Evolutionary conservation across 169 alveolate genomes (phyloP).

Genomic region (Perkinsus chesapeaki): DNA sequence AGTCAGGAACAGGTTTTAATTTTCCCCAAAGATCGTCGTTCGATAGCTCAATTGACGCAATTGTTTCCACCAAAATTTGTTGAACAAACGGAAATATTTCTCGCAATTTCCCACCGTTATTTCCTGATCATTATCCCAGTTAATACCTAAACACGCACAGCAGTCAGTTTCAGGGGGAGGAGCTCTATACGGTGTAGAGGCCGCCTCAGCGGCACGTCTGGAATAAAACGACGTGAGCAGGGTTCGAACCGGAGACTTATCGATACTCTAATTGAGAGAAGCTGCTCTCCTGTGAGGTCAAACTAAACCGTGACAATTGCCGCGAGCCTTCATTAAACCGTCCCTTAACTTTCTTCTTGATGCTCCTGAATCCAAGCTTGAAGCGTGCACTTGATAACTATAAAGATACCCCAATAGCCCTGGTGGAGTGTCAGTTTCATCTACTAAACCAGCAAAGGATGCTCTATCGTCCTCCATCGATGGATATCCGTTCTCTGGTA

Average conservation of each 20-base stretch:
- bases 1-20: too few relatives aligned
- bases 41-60: too few relatives aligned
- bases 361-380: not conserved
- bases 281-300: not conserved
- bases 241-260: not conserved
- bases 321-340: not conserved
- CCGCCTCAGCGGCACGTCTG: not conserved
- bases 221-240: not conserved
- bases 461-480: not conserved
- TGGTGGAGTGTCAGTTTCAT: too few relatives aligned
- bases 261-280: not conserved
- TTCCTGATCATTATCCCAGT: too few relatives aligned
- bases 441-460: too few relatives aligned
- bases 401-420: not conserved
- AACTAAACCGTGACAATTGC: not conserved
- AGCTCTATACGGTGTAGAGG: not conserved
- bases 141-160: not conserved
- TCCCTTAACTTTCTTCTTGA: not conserved
- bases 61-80: too few relatives aligned
- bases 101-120: too few relatives aligned
- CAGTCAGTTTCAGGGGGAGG: not conserved
- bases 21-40: too few relatives aligned
- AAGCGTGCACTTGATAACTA: not conserved
- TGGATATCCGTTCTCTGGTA: not conserved
- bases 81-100: too few relatives aligned